A percentile compares a stretch with the other conserved stretches of the same genome.
phyloP scores from a whole-genome alignment of 1,284 basidiomycete species.

The Boletellus sp. region DNA sequence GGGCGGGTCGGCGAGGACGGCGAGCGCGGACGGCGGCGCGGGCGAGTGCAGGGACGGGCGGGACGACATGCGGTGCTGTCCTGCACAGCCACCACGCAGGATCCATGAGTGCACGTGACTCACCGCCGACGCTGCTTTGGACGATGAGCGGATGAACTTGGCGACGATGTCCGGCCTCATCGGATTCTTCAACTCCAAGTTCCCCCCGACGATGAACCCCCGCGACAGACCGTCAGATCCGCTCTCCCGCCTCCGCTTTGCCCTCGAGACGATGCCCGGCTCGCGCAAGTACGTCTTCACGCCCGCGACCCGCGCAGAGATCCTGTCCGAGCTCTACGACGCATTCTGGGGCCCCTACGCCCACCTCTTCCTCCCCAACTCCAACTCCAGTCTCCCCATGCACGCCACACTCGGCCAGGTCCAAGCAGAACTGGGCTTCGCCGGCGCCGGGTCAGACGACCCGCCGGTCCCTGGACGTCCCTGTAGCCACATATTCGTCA shows the following conservation, averaged over 20 bases:
- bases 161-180: slow-evolving; percentile 48
- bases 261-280: slow-evolving; percentile 74
- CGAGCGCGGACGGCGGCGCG: slow-evolving; percentile 31
- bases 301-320: slow-evolving; percentile 65
- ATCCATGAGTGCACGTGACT: background rate
- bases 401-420: slow-evolving; percentile 63
- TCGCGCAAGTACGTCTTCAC: slow-evolving; percentile 74
- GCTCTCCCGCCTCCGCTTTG: slow-evolving; percentile 65
- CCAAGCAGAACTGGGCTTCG: slow-evolving; percentile 54
- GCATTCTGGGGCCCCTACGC: slow-evolving; percentile 75
- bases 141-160: too few relatives aligned
- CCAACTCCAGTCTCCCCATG: slow-evolving; percentile 56
- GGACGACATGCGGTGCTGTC: too few relatives aligned
- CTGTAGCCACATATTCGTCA: slow-evolving; percentile 77
- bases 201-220: slow-evolving; percentile 49
- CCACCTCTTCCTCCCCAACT: slow-evolving; percentile 64
- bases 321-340: slow-evolving; percentile 73
- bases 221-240: slow-evolving; percentile 54
- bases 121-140: too few relatives aligned
- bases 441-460: slow-evolving; percentile 55
- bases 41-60: too few relatives aligned
- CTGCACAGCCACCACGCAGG: too few relatives aligned
- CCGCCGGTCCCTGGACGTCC: slow-evolving; percentile 59
- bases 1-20: slow-evolving; percentile 59
- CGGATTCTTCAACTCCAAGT: slow-evolving; percentile 47